A percentile compares a stretch with the other conserved stretches of the same genome.
These are phyloP conservation scores for Striga hermonthica DNA, from an alignment of 305 asterid genomes.

Conservation along the genomic window DNA sequence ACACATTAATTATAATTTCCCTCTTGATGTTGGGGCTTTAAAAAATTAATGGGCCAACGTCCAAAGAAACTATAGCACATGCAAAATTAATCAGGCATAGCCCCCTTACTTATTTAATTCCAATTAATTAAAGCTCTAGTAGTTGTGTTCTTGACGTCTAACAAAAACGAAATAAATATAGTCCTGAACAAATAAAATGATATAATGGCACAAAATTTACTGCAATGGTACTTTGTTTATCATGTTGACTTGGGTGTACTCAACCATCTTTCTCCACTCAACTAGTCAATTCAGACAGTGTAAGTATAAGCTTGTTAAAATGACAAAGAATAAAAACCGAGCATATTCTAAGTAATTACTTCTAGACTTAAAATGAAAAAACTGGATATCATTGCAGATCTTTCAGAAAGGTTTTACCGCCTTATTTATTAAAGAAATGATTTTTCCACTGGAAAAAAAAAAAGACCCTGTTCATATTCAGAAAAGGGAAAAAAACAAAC, in stretches of 20 bases:
- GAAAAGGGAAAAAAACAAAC: too few species aligned
- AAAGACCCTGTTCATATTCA: too few species aligned
- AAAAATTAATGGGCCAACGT: background rate
- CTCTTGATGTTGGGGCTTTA: background rate
- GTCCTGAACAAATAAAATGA: too few species aligned
- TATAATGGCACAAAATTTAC: background rate
- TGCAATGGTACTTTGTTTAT: background rate
- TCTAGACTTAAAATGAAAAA: slow-evolving; percentile 8
- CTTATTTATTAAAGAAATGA: too few species aligned
- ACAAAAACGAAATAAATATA: too few species aligned
- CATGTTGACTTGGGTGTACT: background rate
- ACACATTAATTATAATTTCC: background rate
- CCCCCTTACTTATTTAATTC: too few species aligned
- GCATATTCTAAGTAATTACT: background rate
- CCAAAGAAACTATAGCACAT: background rate
- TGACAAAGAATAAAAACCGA: slow-evolving; percentile 2
- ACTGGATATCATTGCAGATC: too few species aligned
- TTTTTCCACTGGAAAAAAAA: too few species aligned
- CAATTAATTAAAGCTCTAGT: too few species aligned
- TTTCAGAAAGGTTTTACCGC: too few species aligned
- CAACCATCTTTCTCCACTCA: background rate
- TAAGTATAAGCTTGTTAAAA: slow-evolving; percentile 4
- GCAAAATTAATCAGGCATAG: background rate
- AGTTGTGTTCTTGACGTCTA: too few species aligned
- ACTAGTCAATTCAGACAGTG: background rate